These are phyloP conservation scores for Quercus wislizeni DNA, from an alignment of 306 rosid genomes.

Conservation along the genomic window DNA sequence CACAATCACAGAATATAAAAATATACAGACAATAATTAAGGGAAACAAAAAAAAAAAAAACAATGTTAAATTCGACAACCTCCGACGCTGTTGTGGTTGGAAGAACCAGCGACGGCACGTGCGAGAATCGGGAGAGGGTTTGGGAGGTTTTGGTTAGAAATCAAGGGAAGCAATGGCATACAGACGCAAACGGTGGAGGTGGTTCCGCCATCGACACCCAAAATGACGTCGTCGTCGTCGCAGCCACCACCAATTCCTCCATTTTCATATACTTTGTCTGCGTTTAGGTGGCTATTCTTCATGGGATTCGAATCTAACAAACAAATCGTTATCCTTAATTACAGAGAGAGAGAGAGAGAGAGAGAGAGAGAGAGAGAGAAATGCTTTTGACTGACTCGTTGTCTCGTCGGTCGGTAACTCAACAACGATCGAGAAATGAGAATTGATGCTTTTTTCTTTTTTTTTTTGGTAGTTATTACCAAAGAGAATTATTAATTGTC, in stretches of 20 bases:
- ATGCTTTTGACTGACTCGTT: no score
- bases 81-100: conserved; percentile 93
- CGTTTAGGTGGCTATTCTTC: not conserved
- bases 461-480: no score
- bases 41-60: no score
- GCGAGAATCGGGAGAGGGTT: conserved; percentile 67
- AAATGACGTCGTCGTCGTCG: conserved; percentile 28
- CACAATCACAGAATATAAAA: conserved; percentile 23
- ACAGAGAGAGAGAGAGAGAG: not conserved
- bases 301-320: not conserved
- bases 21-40: not conserved
- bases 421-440: no score
- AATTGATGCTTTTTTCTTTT: no score
- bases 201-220: conserved; percentile 51
- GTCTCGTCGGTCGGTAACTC: no score
- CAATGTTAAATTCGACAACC: conserved; percentile 28
- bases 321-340: not conserved
- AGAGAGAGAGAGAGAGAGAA: no score
- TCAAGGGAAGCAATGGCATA: conserved; percentile 26
- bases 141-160: conserved; percentile 32
- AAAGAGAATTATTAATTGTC: no score
- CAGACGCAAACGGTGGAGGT: conserved; percentile 54
- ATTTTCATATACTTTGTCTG: not conserved
- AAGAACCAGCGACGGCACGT: conserved; percentile 86
- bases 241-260: not conserved